Evolutionary conservation across 225 moss, liverwort and hornwort genomes (phyloP).

Genomic region (Bryoerythrophyllum caledonicum): DNA sequence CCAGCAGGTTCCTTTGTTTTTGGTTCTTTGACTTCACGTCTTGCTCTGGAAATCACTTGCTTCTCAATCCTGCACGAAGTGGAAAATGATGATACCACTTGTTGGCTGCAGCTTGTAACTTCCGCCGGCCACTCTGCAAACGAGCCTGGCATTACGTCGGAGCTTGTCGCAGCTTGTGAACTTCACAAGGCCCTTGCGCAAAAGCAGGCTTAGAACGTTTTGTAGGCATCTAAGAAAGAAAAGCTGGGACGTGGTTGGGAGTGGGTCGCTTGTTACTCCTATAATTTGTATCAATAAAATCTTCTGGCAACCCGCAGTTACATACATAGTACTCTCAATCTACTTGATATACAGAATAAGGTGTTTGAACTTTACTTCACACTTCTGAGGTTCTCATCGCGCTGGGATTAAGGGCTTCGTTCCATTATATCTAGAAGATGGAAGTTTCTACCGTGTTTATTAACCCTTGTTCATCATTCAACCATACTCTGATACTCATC

Average conservation of each 20-base stretch:
- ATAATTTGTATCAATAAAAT: constrained; percentile 6
- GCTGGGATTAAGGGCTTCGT: not conserved
- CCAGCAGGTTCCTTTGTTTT: not conserved
- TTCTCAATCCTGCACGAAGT: not conserved
- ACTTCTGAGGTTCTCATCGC: not conserved
- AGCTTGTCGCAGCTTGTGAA: constrained; percentile 85
- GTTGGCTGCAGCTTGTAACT: constrained; percentile 56
- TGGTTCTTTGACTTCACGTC: not conserved
- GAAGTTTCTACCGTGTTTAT: too few species aligned
- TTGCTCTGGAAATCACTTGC: not conserved
- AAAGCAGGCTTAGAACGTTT: constrained; percentile 23
- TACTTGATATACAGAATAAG: not conserved
- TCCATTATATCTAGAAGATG: not conserved
- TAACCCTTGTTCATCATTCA: too few species aligned
- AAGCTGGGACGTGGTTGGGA: not conserved
- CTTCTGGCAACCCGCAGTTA: not conserved
- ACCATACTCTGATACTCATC: too few species aligned
- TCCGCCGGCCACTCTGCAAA: constrained; percentile 90
- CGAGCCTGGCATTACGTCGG: constrained; percentile 63
- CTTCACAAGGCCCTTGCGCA: constrained; percentile 50
- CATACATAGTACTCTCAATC: not conserved
- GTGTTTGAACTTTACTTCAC: not conserved
- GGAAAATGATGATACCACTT: not conserved
- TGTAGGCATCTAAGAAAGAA: not conserved
- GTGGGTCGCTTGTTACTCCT: constrained; percentile 2